Evolutionary conservation across 306 rosid species (phyloP).

Genomic region (Luffa acutangula): DNA sequence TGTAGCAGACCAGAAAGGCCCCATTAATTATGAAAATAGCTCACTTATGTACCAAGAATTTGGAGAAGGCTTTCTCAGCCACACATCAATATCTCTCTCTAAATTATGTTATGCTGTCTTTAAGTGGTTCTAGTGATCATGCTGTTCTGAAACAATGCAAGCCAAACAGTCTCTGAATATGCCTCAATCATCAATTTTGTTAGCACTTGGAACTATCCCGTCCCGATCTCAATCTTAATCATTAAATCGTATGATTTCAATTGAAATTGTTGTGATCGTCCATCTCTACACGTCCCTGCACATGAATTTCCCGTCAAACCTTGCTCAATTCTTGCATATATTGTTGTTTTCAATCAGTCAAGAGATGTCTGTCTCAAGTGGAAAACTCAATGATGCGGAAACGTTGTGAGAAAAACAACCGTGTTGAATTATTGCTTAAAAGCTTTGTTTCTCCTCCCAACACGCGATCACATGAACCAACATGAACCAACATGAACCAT

Average conservation of each 20-base stretch:
- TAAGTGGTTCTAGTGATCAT: neutral
- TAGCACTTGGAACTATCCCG: neutral
- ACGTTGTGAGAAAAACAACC: neutral
- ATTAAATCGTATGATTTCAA: neutral
- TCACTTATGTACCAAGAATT: neutral
- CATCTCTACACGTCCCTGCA: neutral
- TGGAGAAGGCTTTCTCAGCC: neutral
- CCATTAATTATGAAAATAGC: neutral
- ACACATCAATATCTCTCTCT: neutral
- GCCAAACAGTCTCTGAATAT: neutral
- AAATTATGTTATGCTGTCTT: neutral
- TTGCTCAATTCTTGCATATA: neutral
- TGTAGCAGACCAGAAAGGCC: neutral
- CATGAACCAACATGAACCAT: neutral
- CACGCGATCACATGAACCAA: neutral
- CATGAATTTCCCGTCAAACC: neutral
- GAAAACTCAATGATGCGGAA: neutral
- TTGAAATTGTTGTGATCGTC: neutral
- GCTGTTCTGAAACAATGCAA: neutral
- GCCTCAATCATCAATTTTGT: constrained; percentile 2
- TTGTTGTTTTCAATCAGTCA: neutral
- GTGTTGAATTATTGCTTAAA: neutral
- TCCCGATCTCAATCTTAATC: neutral
- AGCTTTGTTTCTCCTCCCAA: neutral
- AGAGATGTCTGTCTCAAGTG: neutral